Evolutionary conservation across 805 yeast species (phyloP), one percentile per base, ranked within the genome.

Genomic region (Metschnikowia sp.): DNA sequence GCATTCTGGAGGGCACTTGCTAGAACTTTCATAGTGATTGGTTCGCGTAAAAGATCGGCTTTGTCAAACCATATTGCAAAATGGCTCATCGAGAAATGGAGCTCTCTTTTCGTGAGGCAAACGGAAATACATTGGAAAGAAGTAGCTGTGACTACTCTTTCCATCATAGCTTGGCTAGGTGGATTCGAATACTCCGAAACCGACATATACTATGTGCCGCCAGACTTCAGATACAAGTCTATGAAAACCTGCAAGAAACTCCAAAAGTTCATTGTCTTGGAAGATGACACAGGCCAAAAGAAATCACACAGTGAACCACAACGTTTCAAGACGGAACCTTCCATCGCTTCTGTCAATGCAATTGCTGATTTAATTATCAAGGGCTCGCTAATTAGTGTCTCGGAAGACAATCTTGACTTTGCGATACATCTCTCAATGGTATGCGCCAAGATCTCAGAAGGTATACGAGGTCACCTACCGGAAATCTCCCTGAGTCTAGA

Each of bases 21-120:
- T 12, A 58, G 60, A 3, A 56, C 76, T 9, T 68, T 77, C 13
- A 65, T 63, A 32, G 59, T 58, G 2, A 60, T 69, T 15, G 66
- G 65, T 18, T 58, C 70, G 4, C 59, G 59, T 2, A 62, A 59
- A n/a, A 50, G 64, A 1, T 46, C 65, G 10, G 54, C 57, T 2
- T 60, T 64, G 4, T 45, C 57, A 2, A 18, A 30, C 11, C 70
- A 64, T 40, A 61, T 82, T 0, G 57, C 69, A 8, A 67, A 72
- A 10, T 86, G 92, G 92, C 39, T 81, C 3, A 34, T 64, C 1
- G 58, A 72, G 0, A 79, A 76, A 54, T 77, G 82, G 81, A 57
- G 56, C 10, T 59, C 63, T n/a, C 15, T 32, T 37, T 32, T 18
- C 3, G 43, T 28, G 13, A 39, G 33, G 13, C n/a, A 31, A n/a